Evolutionary conservation across 768 basidiomycete species (phyloP).

Genomic region (Tylopilus vinaceipallidus): DNA sequence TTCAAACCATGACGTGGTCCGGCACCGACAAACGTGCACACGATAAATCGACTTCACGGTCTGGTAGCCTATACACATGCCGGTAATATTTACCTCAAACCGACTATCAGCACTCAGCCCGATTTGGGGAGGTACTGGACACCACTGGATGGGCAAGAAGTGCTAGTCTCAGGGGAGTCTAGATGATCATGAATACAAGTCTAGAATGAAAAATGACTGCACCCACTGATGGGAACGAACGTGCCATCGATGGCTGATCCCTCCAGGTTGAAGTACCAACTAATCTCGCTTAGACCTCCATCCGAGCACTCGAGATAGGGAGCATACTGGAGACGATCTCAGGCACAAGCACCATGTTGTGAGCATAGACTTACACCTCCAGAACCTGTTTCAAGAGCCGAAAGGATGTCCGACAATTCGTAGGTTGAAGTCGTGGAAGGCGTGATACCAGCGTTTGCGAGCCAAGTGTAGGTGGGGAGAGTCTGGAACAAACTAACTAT

Average conservation of each 20-base stretch:
- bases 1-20: background rate
- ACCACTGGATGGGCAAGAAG: conserved; percentile 50
- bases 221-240: conserved; percentile 58
- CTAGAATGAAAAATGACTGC: background rate
- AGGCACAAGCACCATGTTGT: background rate
- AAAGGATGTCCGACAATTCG: conserved; percentile 49
- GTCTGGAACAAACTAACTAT: conserved; percentile 60
- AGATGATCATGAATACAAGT: conserved; percentile 1
- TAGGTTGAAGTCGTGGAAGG: conserved; percentile 60
- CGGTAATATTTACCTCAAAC: background rate
- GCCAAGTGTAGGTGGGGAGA: conserved; percentile 74
- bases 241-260: conserved; percentile 67
- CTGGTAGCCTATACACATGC: background rate
- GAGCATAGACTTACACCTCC: conserved; percentile 38
- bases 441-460: conserved; percentile 67
- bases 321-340: conserved; percentile 37
- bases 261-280: conserved; percentile 62
- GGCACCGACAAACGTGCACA: background rate
- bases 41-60: background rate
- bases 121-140: conserved; percentile 61
- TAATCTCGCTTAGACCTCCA: conserved; percentile 41
- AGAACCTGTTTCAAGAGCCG: conserved; percentile 53
- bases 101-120: conserved; percentile 3
- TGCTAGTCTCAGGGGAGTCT: conserved; percentile 51
- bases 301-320: conserved; percentile 47